A percentile compares a stretch with the other conserved stretches of the same genome.
These are phyloP conservation scores for Coemansia biformis DNA, from an alignment of 192 early-diverging fungal genomes.

Conservation along the genomic window DNA sequence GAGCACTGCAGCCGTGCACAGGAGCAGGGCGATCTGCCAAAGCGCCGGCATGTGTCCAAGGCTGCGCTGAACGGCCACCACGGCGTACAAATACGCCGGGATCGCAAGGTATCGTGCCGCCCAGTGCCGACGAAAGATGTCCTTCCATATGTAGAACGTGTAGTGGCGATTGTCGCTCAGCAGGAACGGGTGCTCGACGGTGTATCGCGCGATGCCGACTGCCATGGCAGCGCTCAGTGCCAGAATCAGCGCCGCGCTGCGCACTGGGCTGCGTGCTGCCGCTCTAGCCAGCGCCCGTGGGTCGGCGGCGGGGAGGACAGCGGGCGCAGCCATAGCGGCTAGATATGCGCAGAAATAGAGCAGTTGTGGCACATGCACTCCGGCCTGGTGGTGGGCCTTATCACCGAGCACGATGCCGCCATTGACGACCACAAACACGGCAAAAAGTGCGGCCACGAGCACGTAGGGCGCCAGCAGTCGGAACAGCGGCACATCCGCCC, in stretches of 20 bases:
- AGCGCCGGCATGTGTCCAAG: constrained; percentile 50
- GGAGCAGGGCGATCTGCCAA: constrained; percentile 53
- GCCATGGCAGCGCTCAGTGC: constrained; percentile 14
- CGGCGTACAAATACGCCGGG: constrained; percentile 59
- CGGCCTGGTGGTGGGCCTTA: constrained; percentile 73
- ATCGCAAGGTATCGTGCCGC: constrained; percentile 55
- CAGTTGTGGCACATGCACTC: constrained; percentile 75
- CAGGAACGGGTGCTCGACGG: constrained; percentile 88
- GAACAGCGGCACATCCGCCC: no score
- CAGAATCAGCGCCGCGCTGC: background rate
- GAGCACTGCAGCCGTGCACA: constrained; percentile 57
- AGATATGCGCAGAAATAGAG: constrained; percentile 76
- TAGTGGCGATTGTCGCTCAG: constrained; percentile 94
- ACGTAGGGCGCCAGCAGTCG: constrained; percentile 15
- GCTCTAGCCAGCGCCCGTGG: constrained; percentile 25
- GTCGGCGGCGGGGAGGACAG: constrained; percentile 13
- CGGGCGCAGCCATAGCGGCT: constrained; percentile 48
- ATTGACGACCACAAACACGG: constrained; percentile 68
- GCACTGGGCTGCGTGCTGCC: constrained; percentile 9
- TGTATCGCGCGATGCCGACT: constrained; percentile 52
- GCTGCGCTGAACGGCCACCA: constrained; percentile 25
- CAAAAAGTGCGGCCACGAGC: constrained; percentile 50
- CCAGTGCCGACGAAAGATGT: constrained; percentile 59
- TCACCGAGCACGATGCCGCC: constrained; percentile 87
- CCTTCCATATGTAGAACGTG: constrained; percentile 91